Percentiles rank a stretch among this genome's conserved stretches.
phyloP scores from a whole-genome alignment of 805 yeast genomes.

The Candida ponderosae region DNA sequence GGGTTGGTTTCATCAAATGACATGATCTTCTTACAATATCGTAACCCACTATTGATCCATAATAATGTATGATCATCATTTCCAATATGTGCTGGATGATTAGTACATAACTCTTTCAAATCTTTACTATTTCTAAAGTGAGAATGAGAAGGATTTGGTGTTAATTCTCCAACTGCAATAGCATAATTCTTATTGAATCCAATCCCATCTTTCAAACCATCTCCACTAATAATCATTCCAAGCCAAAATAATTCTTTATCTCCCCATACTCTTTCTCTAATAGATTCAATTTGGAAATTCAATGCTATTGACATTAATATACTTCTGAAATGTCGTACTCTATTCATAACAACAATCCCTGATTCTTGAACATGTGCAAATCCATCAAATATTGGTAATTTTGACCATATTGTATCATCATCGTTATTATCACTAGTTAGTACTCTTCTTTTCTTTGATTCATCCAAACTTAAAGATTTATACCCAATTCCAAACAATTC shows the following conservation, averaged over 20 bases:
- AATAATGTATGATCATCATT: constrained; percentile 36
- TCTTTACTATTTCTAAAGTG: constrained; percentile 2
- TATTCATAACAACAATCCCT: constrained; percentile 19
- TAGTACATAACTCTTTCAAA: constrained; percentile 36
- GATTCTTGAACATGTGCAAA: constrained; percentile 17
- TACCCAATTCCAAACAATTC: constrained; percentile 17
- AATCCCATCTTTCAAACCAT: constrained; percentile 20
- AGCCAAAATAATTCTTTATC: constrained; percentile 27
- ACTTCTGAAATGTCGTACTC: constrained; percentile 11
- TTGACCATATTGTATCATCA: background rate
- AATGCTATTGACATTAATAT: constrained; percentile 9
- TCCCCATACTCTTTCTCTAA: constrained; percentile 28
- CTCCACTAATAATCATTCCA: constrained; percentile 14
- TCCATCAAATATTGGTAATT: background rate
- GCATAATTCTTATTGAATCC: constrained; percentile 24
- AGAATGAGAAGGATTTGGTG: constrained; percentile 11
- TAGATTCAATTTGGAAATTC: constrained; percentile 7
- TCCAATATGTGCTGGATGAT: constrained; percentile 48
- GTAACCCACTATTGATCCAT: constrained; percentile 53
- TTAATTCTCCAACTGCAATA: constrained; percentile 22
- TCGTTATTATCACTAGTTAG: background rate
- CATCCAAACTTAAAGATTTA: constrained; percentile 12
- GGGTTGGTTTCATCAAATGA: constrained; percentile 4
- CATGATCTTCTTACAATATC: constrained; percentile 31
- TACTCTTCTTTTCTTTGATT: too few relatives aligned